Percentiles rank a stretch among this genome's conserved stretches.
Conservation (phyloP, 2,329 filamentous ascomycete genomes). For the Cucurbitaria berberidis region DNA sequence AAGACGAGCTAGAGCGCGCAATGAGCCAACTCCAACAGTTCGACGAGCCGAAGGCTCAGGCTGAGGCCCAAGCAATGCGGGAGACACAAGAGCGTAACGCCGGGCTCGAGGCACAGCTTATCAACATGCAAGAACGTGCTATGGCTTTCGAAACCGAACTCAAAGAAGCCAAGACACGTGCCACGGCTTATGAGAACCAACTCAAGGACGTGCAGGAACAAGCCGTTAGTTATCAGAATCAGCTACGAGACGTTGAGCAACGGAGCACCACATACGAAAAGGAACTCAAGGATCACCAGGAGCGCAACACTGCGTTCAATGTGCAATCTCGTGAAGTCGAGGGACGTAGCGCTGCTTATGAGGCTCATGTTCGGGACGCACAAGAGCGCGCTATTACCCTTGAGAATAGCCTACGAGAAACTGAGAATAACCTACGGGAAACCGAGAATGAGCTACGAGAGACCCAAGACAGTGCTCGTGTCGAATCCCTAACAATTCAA, state of each 20-base stretch:
- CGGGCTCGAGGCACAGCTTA: conserved; percentile 40
- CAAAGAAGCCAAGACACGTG: conserved; percentile 32
- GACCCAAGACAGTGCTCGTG: conserved; percentile 41
- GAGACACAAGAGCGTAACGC: conserved; percentile 42
- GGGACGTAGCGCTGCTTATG: conserved; percentile 35
- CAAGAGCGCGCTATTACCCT: conserved; percentile 43
- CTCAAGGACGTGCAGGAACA: conserved; percentile 42
- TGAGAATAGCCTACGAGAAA: conserved; percentile 40
- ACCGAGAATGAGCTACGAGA: conserved; percentile 40
- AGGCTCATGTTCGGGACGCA: conserved; percentile 41
- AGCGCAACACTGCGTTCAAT: conserved; percentile 28
- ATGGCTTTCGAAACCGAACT: conserved; percentile 39
- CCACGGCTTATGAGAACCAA: conserved; percentile 41
- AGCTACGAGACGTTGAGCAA: conserved; percentile 35
- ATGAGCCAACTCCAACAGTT: conserved; percentile 40
- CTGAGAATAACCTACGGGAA: no score
- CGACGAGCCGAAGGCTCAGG: conserved; percentile 32
- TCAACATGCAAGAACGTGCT: conserved; percentile 44
- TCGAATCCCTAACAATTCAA: conserved; percentile 44
- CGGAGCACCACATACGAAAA: conserved; percentile 37
- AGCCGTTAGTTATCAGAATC: conserved; percentile 37
- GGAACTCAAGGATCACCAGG: conserved; percentile 39
- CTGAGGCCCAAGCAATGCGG: conserved; percentile 29
- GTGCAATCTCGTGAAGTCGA: conserved; percentile 28
- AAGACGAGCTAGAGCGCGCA: conserved; percentile 45